Evolutionary conservation across 305 asterid genomes (phyloP).

Genomic region (Nicotiana rustica): DNA sequence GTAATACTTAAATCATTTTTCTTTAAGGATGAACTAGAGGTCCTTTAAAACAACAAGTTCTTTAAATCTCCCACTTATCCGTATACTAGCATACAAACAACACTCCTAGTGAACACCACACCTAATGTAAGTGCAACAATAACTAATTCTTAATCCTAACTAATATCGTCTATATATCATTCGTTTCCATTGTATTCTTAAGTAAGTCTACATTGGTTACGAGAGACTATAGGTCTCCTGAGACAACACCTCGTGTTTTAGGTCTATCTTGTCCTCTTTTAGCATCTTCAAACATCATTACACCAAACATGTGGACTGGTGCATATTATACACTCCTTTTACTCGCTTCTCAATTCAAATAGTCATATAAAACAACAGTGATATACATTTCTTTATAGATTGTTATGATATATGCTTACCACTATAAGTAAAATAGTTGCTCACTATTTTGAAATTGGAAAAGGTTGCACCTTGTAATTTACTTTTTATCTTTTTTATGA

Average conservation of each 20-base stretch:
- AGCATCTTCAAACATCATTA: not conserved
- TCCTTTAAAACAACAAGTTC: not conserved
- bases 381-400: not conserved
- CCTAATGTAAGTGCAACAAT: not conserved
- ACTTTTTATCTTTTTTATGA: not conserved
- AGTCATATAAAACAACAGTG: not conserved
- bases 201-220: not conserved
- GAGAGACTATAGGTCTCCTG: conserved; percentile 11
- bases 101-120: not conserved
- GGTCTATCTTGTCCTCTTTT: not conserved
- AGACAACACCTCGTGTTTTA: not conserved
- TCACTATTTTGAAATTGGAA: not conserved
- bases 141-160: conserved; percentile 5
- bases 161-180: conserved; percentile 6
- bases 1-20: not conserved
- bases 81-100: conserved; percentile 12
- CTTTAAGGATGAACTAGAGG: conserved; percentile 7
- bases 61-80: not conserved
- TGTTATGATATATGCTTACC: conserved; percentile 12
- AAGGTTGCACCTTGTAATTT: conserved; percentile 12
- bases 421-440: conserved; percentile 6
- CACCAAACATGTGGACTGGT: not conserved
- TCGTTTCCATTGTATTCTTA: not conserved
- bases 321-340: not conserved
- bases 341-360: conserved; percentile 13